Conservation (phyloP, 202 grass and related monocot species). For the Carex arenaria region DNA sequence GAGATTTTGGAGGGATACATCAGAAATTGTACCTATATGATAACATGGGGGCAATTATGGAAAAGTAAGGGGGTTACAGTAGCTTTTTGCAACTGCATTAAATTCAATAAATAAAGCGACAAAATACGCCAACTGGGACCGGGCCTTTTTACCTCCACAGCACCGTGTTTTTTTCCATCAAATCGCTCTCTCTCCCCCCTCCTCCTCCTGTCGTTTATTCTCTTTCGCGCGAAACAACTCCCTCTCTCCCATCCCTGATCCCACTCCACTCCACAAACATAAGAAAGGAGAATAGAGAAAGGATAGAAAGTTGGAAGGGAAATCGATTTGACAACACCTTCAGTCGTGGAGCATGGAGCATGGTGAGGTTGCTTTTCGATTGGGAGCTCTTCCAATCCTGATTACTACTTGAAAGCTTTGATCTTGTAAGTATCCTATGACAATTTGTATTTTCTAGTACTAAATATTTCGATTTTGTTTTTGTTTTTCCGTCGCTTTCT, state of each 20-base stretch:
- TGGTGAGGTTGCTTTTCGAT: neutral
- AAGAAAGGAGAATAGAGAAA: neutral
- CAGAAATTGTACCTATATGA: neutral
- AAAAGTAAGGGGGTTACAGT: neutral
- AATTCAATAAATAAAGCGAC: neutral
- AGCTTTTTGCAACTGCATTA: neutral
- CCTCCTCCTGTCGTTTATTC: constrained; percentile 6
- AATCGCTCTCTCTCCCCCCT: neutral
- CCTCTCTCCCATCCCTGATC: neutral
- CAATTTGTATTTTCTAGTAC: neutral
- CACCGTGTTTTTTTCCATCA: constrained; percentile 7
- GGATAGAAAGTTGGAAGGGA: neutral
- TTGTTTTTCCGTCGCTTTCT: neutral
- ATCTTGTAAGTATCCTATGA: neutral
- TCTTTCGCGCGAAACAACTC: constrained; percentile 4
- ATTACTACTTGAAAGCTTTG: neutral
- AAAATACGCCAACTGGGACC: constrained; percentile 3
- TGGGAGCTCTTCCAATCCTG: neutral
- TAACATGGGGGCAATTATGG: neutral
- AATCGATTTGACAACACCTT: neutral
- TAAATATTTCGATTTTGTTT: neutral
- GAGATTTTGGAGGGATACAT: neutral
- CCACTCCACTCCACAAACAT: neutral
- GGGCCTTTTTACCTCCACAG: neutral
- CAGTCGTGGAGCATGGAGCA: neutral